phyloP scores from a whole-genome alignment of 1,139 yeast genomes.

The Lodderomyces metapsilosis region DNA sequence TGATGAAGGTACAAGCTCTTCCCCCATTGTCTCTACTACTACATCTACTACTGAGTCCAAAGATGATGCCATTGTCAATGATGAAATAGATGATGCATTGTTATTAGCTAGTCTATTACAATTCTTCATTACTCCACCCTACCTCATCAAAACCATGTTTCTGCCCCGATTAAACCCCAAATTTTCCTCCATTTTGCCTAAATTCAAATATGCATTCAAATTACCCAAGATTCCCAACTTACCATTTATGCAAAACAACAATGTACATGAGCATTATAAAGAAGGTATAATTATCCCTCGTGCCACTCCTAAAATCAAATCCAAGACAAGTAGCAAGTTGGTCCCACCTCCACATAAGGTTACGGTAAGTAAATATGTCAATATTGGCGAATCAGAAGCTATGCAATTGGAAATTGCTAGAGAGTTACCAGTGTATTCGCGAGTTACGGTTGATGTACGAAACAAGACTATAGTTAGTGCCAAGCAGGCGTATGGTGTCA shows the following conservation, averaged over 20 bases:
- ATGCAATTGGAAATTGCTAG: constrained; percentile 54
- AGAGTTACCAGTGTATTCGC: constrained; percentile 71
- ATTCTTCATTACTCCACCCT: constrained; percentile 84
- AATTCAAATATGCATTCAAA: constrained; percentile 64
- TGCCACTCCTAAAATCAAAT: constrained; percentile 37
- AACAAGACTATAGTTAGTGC: constrained; percentile 69
- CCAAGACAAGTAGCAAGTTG: constrained; percentile 22
- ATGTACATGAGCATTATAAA: constrained; percentile 34
- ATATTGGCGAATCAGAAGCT: constrained; percentile 62
- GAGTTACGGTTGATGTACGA: constrained; percentile 76
- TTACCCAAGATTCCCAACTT: constrained; percentile 71
- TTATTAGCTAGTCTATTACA: constrained; percentile 72
- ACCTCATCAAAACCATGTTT: constrained; percentile 66
- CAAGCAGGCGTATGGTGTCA: constrained; percentile 61
- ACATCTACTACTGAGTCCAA: neutral
- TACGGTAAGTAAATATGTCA: constrained; percentile 57
- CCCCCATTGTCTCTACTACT: neutral
- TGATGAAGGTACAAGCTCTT: constrained; percentile 13
- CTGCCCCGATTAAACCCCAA: constrained; percentile 25
- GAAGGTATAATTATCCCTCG: constrained; percentile 76
- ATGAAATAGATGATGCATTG: constrained; percentile 39
- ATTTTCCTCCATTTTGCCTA: constrained; percentile 16
- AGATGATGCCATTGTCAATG: constrained; percentile 1
- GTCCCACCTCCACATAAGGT: constrained; percentile 50
- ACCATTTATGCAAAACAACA: constrained; percentile 65